These are phyloP conservation scores for Boechera stricta DNA, from an alignment of 345 rosid species.

Conservation along the genomic window DNA sequence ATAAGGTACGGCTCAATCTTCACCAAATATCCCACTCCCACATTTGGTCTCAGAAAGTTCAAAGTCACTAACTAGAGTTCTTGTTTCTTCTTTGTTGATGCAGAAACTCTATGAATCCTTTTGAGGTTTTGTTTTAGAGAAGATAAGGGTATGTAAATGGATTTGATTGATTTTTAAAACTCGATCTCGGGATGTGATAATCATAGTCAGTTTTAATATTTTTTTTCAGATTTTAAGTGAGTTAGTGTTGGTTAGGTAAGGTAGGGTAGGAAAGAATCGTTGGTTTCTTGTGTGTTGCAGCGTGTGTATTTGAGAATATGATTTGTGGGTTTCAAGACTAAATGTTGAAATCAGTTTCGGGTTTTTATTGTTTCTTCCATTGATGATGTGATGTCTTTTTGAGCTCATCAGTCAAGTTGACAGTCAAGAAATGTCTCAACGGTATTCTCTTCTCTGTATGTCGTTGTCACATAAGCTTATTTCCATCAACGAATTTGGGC, in stretches of 20 bases:
- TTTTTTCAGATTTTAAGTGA: conserved; percentile 17
- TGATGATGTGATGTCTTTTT: background rate
- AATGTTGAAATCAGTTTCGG: conserved; percentile 13
- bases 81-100: conserved; percentile 29
- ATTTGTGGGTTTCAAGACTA: conserved; percentile 32
- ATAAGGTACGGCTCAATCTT: conserved; percentile 33
- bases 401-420: background rate
- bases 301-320: conserved; percentile 34
- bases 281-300: conserved; percentile 34
- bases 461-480: background rate
- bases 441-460: background rate
- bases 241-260: conserved; percentile 36
- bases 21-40: background rate
- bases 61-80: conserved; percentile 28
- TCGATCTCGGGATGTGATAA: background rate
- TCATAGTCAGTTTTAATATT: background rate
- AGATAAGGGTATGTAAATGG: conserved; percentile 37
- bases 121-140: background rate
- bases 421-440: no score
- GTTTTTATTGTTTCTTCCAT: background rate
- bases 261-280: conserved; percentile 22
- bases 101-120: conserved; percentile 31
- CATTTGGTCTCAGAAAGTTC: background rate
- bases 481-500: background rate
- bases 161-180: conserved; percentile 37